phyloP scores from a whole-genome alignment of 208 protist genomes.

The Lotmaria passim region DNA sequence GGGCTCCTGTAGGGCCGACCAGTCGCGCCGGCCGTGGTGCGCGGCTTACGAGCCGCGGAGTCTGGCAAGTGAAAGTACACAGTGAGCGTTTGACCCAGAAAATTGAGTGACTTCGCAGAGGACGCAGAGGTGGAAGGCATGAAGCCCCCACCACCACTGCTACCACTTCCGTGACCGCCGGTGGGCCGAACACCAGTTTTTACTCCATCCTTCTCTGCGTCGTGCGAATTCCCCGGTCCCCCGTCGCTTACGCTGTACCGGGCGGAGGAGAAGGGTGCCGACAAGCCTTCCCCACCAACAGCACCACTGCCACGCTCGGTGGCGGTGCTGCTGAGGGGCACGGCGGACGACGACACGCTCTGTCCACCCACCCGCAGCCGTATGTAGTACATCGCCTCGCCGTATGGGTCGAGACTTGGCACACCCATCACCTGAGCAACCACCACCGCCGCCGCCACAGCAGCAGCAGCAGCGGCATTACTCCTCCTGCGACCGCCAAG shows the following conservation, averaged over 20 bases:
- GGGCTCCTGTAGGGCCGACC: not conserved
- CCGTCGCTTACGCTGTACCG: too few relatives aligned
- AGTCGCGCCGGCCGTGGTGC: not conserved
- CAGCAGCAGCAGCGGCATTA: not conserved
- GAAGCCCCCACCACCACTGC: too few relatives aligned
- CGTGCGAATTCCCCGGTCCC: too few relatives aligned
- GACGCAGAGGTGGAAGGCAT: not conserved
- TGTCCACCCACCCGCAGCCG: conserved; percentile 19
- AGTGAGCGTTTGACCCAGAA: conserved; percentile 22
- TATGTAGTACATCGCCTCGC: conserved; percentile 17
- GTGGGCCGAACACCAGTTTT: too few relatives aligned
- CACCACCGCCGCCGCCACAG: not conserved
- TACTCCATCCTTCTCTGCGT: too few relatives aligned
- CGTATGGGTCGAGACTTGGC: not conserved
- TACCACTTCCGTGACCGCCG: not conserved
- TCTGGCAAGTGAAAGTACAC: not conserved
- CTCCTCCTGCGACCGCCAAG: too few relatives aligned
- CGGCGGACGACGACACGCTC: conserved; percentile 20
- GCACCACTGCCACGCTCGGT: not conserved
- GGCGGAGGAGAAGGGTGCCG: too few relatives aligned
- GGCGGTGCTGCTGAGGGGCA: conserved; percentile 22
- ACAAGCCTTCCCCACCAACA: too few relatives aligned
- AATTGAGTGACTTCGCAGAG: conserved; percentile 20
- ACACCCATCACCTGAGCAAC: not conserved
- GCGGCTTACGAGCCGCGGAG: not conserved